Evolutionary conservation across 345 rosid species (phyloP).

Genomic region (Hevea brasiliensis): DNA sequence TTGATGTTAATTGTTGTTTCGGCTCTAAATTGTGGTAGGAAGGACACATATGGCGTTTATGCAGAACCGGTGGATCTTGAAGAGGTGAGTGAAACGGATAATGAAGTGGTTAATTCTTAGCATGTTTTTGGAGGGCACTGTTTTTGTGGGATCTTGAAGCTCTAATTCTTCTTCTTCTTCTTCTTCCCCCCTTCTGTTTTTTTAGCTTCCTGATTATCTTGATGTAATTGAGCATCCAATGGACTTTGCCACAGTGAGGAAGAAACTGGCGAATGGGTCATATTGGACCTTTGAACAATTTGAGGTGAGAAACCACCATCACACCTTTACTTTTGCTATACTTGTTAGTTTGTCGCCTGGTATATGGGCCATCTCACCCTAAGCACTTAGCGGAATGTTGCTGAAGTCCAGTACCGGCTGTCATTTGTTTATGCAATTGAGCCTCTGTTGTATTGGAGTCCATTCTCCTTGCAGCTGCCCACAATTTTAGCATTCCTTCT

Average conservation of each 20-base stretch:
- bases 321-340: not conserved
- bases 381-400: not conserved
- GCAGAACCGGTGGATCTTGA: slow-evolving; percentile 94
- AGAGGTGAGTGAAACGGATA: slow-evolving; percentile 54
- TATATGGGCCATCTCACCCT: not conserved
- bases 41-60: slow-evolving; percentile 90
- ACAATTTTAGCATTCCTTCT: not conserved
- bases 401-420: not conserved
- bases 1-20: slow-evolving; percentile 18
- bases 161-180: not conserved
- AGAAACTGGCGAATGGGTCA: slow-evolving; percentile 19
- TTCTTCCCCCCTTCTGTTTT: not conserved
- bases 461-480: not conserved
- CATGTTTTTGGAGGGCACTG: not conserved
- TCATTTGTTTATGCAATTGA: not conserved
- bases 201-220: slow-evolving; percentile 34
- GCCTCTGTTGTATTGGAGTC: not conserved
- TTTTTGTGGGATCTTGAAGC: not conserved
- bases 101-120: not conserved
- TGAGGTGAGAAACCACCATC: slow-evolving; percentile 26
- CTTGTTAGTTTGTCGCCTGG: slow-evolving; percentile 3
- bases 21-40: slow-evolving; percentile 56
- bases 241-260: slow-evolving; percentile 32
- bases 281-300: slow-evolving; percentile 27
- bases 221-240: slow-evolving; percentile 33